phyloP scores from a whole-genome alignment of 768 basidiomycete species.

The Boletus subparvulus region DNA sequence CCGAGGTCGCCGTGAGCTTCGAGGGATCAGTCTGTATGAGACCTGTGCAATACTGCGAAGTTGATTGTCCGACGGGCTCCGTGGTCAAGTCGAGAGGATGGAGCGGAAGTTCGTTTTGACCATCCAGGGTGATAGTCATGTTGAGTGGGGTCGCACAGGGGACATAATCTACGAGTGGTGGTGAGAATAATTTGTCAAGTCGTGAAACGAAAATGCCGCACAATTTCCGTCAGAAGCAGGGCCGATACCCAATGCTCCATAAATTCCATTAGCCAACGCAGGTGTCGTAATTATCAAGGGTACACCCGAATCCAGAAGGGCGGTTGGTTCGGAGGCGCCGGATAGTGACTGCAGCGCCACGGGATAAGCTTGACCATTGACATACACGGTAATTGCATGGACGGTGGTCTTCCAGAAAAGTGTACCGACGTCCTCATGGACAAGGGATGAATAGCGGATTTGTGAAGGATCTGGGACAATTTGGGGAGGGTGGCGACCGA shows the following conservation, averaged over 20 bases:
- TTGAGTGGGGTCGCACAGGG: conserved; percentile 72
- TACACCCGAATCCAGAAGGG: conserved; percentile 72
- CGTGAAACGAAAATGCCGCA: conserved; percentile 34
- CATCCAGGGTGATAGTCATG: conserved; percentile 64
- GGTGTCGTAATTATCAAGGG: conserved; percentile 64
- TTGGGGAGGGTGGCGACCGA: conserved; percentile 61
- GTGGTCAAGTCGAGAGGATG: conserved; percentile 76
- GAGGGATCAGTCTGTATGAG: conserved; percentile 60
- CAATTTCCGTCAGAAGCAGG: conserved; percentile 64
- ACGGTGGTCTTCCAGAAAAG: conserved; percentile 66
- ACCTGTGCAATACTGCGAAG: conserved; percentile 54
- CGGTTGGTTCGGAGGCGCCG: conserved; percentile 51
- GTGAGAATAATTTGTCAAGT: conserved; percentile 5
- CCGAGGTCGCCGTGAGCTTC: conserved; percentile 36
- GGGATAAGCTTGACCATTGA: conserved; percentile 40
- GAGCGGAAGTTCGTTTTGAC: conserved; percentile 53
- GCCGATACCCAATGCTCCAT: conserved; percentile 66
- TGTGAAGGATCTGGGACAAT: conserved; percentile 53
- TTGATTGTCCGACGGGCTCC: conserved; percentile 43
- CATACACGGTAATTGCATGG: conserved; percentile 59
- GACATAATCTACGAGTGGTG: conserved; percentile 57
- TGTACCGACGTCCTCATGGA: conserved; percentile 40
- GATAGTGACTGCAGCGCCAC: conserved; percentile 45
- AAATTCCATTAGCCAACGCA: conserved; percentile 68
- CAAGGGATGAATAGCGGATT: conserved; percentile 50